A percentile compares a stretch with the other conserved stretches of the same genome.
Evolutionary conservation across 108 stramenopile species (phyloP).

Genomic region (Fragilariopsis cylindrus): DNA sequence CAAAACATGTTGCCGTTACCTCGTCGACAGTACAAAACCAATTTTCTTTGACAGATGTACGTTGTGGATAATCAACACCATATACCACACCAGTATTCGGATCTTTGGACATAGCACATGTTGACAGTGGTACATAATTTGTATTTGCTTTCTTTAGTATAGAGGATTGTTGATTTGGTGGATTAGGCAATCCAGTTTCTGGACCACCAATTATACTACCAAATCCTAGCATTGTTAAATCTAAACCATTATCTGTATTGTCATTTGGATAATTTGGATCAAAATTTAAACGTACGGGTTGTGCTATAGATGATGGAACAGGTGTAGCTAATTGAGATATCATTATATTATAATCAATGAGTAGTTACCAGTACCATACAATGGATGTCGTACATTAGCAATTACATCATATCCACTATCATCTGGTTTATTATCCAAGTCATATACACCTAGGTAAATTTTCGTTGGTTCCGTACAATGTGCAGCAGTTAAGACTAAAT

Average conservation of each 20-base stretch:
- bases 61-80: background rate
- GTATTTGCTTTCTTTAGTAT: constrained; percentile 23
- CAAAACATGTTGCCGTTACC: constrained; percentile 1
- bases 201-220: constrained; percentile 2
- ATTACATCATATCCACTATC: background rate
- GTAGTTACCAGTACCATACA: background rate
- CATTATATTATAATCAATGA: constrained; percentile 8
- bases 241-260: background rate
- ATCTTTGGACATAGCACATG: constrained; percentile 11
- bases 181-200: background rate
- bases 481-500: constrained; percentile 23
- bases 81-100: background rate
- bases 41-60: constrained; percentile 4
- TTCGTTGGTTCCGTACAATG: constrained; percentile 1
- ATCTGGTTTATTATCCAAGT: background rate
- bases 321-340: constrained; percentile 2
- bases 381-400: constrained; percentile 2
- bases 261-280: constrained; percentile 2
- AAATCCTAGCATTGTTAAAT: constrained; percentile 21
- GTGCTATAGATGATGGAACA: background rate
- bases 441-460: background rate
- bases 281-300: constrained; percentile 15
- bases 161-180: constrained; percentile 2
- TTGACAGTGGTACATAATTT: background rate
- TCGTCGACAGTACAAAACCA: constrained; percentile 20